These are phyloP conservation scores for Russula dissimulans DNA, from an alignment of 768 basidiomycete species.

Conservation along the genomic window DNA sequence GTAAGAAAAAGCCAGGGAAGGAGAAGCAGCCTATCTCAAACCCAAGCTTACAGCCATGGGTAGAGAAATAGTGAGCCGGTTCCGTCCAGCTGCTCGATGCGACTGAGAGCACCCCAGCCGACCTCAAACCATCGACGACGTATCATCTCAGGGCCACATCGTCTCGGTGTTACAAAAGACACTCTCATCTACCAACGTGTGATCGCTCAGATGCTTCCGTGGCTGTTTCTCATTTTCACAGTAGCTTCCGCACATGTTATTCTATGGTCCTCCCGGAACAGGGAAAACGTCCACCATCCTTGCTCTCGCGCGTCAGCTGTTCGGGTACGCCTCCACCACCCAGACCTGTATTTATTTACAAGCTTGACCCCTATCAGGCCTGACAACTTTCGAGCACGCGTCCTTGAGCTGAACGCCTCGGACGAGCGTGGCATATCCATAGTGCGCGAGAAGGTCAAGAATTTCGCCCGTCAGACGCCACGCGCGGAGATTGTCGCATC, in stretches of 20 bases:
- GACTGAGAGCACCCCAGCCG: slow-evolving; percentile 42
- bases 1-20: slow-evolving; percentile 19
- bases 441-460: slow-evolving; percentile 97
- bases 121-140: slow-evolving; percentile 95
- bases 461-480: slow-evolving; percentile 89
- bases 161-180: slow-evolving; percentile 88
- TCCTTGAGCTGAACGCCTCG: slow-evolving; percentile 96
- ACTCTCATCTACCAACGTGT: slow-evolving; percentile 83
- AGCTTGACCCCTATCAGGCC: slow-evolving; percentile 44
- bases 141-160: slow-evolving; percentile 95
- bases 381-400: slow-evolving; percentile 86
- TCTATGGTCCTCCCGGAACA: slow-evolving; percentile 98
- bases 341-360: no score
- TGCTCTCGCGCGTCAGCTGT: slow-evolving; percentile 86
- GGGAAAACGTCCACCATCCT: slow-evolving; percentile 99
- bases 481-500: slow-evolving; percentile 64
- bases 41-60: slow-evolving; percentile 80
- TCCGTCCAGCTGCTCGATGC: neutral
- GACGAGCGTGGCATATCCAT: slow-evolving; percentile 97
- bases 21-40: slow-evolving; percentile 33
- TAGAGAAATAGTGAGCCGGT: slow-evolving; percentile 86
- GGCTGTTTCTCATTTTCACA: neutral
- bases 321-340: slow-evolving; percentile 51
- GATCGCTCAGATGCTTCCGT: slow-evolving; percentile 10
- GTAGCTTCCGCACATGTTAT: slow-evolving; percentile 97